These are phyloP conservation scores for Camelina sativa DNA, from an alignment of 345 rosid genomes.

Conservation along the genomic window DNA sequence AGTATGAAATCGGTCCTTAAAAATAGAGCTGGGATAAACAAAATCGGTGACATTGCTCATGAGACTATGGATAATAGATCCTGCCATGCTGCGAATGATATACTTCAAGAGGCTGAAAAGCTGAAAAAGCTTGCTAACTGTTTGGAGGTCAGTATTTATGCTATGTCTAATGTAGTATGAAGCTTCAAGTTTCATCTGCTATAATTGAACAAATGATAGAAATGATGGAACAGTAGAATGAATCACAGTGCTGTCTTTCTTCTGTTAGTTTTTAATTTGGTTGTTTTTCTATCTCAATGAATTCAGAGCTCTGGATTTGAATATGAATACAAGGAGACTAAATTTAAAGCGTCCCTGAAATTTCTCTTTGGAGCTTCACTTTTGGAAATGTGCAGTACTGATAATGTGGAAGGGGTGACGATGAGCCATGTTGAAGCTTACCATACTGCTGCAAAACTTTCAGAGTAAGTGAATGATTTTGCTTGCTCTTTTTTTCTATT, in stretches of 20 bases:
- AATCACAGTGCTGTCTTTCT: conserved; percentile 14
- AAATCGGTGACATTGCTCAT: conserved; percentile 42
- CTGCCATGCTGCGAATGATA: conserved; percentile 47
- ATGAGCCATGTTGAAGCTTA: conserved; percentile 64
- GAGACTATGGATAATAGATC: conserved; percentile 49
- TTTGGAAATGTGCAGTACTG: conserved; percentile 56
- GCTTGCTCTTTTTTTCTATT: conserved; percentile 19
- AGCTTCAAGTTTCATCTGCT: conserved; percentile 29
- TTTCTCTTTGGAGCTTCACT: conserved; percentile 73
- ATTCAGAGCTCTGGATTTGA: conserved; percentile 58
- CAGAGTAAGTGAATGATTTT: conserved; percentile 56
- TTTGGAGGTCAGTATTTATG: conserved; percentile 57
- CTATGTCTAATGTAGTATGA: conserved; percentile 27
- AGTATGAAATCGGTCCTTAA: conserved; percentile 42
- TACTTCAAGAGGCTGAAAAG: conserved; percentile 63
- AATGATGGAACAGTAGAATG: conserved; percentile 10
- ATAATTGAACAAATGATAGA: neutral
- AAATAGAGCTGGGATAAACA: conserved; percentile 44
- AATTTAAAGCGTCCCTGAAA: conserved; percentile 69
- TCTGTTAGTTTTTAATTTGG: conserved; percentile 22
- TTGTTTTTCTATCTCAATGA: conserved; percentile 36
- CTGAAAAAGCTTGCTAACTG: conserved; percentile 59
- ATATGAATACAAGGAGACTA: conserved; percentile 59
- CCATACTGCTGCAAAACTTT: conserved; percentile 60
- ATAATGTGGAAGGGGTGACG: conserved; percentile 54